A percentile compares a stretch with the other conserved stretches of the same genome.
Evolutionary conservation across 257 asterid species (phyloP).

Genomic region (Cynanchum wilfordii): DNA sequence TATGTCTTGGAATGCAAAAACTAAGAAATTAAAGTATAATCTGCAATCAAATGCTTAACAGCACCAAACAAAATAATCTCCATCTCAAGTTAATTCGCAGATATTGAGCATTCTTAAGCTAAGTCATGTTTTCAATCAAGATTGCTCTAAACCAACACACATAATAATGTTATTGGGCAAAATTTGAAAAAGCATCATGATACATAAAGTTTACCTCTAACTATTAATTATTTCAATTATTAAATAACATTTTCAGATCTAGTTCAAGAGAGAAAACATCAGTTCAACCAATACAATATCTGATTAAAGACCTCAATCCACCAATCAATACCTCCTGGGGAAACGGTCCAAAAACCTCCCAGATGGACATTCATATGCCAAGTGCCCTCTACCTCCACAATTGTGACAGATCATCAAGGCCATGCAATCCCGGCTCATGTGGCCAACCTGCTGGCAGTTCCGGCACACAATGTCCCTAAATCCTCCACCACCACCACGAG

Average conservation of each 20-base stretch:
- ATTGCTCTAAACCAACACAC: conserved; percentile 1
- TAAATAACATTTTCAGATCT: background rate
- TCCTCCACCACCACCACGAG: conserved; percentile 34
- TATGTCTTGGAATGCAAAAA: background rate
- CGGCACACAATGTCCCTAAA: conserved; percentile 38
- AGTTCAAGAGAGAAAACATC: conserved; percentile 3
- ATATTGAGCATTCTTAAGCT: background rate
- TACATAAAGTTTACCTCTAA: background rate
- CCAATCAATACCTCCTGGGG: conserved; percentile 42
- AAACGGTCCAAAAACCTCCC: conserved; percentile 38
- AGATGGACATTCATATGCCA: conserved; percentile 48
- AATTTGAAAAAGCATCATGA: background rate
- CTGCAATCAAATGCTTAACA: background rate
- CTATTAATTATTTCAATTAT: conserved; percentile 13
- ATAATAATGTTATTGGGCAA: background rate
- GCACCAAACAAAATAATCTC: background rate
- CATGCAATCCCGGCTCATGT: conserved; percentile 48
- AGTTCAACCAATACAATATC: background rate
- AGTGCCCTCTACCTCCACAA: conserved; percentile 52
- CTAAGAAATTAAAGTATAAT: background rate
- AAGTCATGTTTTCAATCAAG: background rate
- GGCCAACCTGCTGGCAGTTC: conserved; percentile 51
- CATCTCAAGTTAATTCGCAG: background rate
- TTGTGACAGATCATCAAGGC: conserved; percentile 37
- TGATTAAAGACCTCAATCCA: background rate